phyloP scores from a whole-genome alignment of 345 rosid genomes.

The Bruguiera parviflora region DNA sequence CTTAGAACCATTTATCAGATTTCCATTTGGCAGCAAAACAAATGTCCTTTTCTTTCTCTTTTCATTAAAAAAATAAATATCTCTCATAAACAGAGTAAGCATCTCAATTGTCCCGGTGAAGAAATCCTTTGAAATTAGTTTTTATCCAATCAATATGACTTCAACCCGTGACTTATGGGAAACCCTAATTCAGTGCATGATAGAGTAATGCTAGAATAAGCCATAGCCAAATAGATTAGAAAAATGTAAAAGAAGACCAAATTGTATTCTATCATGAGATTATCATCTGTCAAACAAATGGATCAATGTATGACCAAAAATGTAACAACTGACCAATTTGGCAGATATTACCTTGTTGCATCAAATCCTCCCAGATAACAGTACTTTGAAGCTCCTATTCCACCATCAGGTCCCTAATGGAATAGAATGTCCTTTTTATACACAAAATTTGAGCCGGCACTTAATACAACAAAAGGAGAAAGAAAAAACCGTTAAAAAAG shows the following conservation, averaged over 20 bases:
- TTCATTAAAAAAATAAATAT: too few species aligned
- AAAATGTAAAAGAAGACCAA: background rate
- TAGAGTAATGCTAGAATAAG: too few species aligned
- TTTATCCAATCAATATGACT: too few species aligned
- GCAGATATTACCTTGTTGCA: conserved; percentile 66
- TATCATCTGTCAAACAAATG: background rate
- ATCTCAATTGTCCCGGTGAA: too few species aligned
- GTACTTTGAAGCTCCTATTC: conserved; percentile 81
- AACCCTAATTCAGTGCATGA: too few species aligned
- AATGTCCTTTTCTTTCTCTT: too few species aligned
- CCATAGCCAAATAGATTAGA: background rate
- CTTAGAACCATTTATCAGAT: too few species aligned
- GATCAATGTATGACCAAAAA: background rate
- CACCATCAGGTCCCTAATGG: conserved; percentile 95
- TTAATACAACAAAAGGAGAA: conserved; percentile 3
- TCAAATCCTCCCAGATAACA: conserved; percentile 98
- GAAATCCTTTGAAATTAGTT: too few species aligned
- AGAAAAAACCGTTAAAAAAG: background rate
- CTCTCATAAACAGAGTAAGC: too few species aligned
- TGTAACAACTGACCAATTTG: background rate
- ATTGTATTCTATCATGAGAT: background rate
- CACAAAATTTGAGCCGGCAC: conserved; percentile 6
- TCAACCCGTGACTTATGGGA: too few species aligned
- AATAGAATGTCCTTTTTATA: conserved; percentile 21
- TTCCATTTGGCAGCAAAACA: too few species aligned